Evolutionary conservation across 2,329 filamentous ascomycete genomes (phyloP).

Genomic region (Neoscytalidium dimidiatum): DNA sequence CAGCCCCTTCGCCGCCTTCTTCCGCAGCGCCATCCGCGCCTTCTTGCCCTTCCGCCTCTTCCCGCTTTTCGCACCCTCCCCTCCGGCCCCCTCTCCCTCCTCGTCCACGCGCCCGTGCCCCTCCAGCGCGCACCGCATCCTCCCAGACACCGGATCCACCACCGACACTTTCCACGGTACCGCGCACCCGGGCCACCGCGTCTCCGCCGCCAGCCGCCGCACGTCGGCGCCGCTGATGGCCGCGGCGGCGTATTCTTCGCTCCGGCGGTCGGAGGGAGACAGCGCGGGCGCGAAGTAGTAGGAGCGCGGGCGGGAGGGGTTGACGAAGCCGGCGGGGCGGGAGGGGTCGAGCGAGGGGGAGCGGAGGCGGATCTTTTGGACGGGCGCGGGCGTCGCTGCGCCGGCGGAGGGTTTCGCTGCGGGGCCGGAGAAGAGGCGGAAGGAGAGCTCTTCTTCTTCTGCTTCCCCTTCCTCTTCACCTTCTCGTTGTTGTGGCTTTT

Average conservation of each 20-base stretch:
- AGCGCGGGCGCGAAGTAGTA: neutral
- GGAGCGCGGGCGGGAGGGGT: neutral
- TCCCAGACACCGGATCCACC: neutral
- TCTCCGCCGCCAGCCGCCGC: neutral
- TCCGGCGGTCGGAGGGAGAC: neutral
- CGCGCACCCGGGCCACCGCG: neutral
- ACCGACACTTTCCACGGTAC: neutral
- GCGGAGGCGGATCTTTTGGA: conserved; percentile 2
- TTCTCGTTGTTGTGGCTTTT: too few species aligned
- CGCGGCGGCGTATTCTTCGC: neutral
- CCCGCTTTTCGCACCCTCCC: neutral
- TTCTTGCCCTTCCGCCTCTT: neutral
- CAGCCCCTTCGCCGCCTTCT: neutral
- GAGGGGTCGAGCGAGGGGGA: neutral
- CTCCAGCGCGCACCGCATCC: neutral
- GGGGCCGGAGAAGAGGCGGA: conserved; percentile 1
- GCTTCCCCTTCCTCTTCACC: neutral
- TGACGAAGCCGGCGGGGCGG: neutral
- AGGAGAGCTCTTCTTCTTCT: neutral
- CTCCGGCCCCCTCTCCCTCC: neutral
- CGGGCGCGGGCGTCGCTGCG: neutral
- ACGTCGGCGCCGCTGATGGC: neutral
- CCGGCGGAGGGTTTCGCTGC: neutral
- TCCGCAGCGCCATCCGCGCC: conserved; percentile 3
- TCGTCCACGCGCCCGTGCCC: neutral